A percentile compares a stretch with the other conserved stretches of the same genome.
phyloP scores from a whole-genome alignment of 495 filamentous ascomycete genomes.

The Talaromyces liani region DNA sequence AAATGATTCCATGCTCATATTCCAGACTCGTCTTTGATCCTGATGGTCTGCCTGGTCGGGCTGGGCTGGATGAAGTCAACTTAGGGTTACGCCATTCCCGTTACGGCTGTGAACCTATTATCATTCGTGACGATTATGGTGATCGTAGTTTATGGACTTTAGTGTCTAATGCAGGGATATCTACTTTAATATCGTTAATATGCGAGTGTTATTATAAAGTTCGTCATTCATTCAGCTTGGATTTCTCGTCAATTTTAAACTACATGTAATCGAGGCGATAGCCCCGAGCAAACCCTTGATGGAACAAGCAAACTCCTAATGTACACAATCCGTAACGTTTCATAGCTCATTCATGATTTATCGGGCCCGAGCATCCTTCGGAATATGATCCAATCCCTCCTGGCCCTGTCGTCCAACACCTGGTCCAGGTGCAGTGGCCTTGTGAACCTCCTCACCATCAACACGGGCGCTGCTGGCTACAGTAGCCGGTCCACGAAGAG shows the following conservation, averaged over 20 bases:
- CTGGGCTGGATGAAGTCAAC: no score
- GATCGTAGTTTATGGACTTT: not conserved
- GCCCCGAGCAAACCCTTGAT: not conserved
- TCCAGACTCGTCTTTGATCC: not conserved
- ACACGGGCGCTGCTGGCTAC: slow-evolving; percentile 50
- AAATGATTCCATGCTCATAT: not conserved
- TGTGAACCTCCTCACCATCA: slow-evolving; percentile 32
- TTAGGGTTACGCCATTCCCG: not conserved
- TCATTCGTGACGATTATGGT: not conserved
- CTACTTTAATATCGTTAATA: not conserved
- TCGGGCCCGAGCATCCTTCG: slow-evolving; percentile 41
- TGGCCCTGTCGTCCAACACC: slow-evolving; percentile 48
- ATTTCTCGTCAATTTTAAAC: not conserved
- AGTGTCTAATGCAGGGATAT: not conserved
- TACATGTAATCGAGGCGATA: not conserved
- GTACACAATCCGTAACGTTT: not conserved
- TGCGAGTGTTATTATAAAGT: not conserved
- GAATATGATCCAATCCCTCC: slow-evolving; percentile 41
- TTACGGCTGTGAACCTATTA: not conserved
- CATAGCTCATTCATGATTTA: slow-evolving; percentile 11
- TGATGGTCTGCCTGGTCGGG: not conserved
- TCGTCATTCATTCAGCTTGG: not conserved
- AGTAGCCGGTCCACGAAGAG: slow-evolving; percentile 56
- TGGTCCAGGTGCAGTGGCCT: slow-evolving; percentile 28
- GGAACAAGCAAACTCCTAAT: slow-evolving; percentile 1